Evolutionary conservation across 768 basidiomycete genomes (phyloP).

Genomic region (Albatrellus ellisii): DNA sequence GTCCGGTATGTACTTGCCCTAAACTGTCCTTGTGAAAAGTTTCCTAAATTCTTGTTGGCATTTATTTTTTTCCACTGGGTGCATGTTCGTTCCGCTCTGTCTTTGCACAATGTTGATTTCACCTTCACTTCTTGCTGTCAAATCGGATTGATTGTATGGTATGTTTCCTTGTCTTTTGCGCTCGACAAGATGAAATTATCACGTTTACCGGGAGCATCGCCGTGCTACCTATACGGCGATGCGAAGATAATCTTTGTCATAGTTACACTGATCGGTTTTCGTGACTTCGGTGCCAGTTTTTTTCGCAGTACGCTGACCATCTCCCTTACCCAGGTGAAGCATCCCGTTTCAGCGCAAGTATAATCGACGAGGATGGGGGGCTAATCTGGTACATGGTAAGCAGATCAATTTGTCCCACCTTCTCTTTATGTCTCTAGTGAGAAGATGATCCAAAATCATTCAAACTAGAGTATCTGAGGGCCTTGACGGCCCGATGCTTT

Average conservation of each 20-base stretch:
- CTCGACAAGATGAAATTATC: constrained; percentile 46
- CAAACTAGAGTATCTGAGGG: constrained; percentile 95
- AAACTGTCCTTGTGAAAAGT: constrained; percentile 5
- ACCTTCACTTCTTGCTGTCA: neutral
- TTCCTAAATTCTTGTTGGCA: neutral
- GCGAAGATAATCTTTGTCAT: constrained; percentile 65
- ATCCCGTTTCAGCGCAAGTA: constrained; percentile 14
- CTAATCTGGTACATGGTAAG: too few relatives aligned
- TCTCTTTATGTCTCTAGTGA: constrained; percentile 4
- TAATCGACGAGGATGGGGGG: neutral
- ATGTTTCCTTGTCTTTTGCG: constrained; percentile 13
- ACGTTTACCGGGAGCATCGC: constrained; percentile 35
- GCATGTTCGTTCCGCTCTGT: neutral
- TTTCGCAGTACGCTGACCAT: too few relatives aligned
- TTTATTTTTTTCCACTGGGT: neutral
- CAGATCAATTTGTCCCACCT: neutral
- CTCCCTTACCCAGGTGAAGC: too few relatives aligned
- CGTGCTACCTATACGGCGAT: constrained; percentile 37
- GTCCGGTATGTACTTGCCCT: constrained; percentile 13
- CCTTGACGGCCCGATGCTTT: constrained; percentile 58
- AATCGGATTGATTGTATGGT: neutral
- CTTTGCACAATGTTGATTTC: neutral
- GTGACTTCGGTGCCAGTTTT: neutral
- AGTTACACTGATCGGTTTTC: constrained; percentile 77
- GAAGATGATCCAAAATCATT: constrained; percentile 51